Evolutionary conservation across 768 basidiomycete genomes (phyloP).

Genomic region (Crepidotus variabilis): DNA sequence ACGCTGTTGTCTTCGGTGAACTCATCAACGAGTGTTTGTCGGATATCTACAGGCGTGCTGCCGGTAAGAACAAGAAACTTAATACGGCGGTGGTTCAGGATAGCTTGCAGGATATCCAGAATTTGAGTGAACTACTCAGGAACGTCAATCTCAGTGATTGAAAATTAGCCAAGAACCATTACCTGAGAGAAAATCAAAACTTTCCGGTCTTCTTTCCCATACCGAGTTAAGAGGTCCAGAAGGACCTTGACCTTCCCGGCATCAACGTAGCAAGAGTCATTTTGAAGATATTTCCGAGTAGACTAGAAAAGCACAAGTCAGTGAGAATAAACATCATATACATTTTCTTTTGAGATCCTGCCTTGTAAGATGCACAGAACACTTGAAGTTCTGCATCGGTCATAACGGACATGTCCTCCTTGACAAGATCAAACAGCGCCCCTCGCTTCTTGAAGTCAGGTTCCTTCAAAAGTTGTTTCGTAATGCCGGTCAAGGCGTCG

Average conservation of each 20-base stretch:
- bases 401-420: conserved; percentile 98
- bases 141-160: neutral
- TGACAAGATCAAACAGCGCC: conserved; percentile 78
- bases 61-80: conserved; percentile 87
- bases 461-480: conserved; percentile 84
- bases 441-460: conserved; percentile 86
- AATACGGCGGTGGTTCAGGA: conserved; percentile 68
- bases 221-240: conserved; percentile 64
- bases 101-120: conserved; percentile 84
- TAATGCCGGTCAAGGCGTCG: conserved; percentile 64
- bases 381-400: conserved; percentile 93
- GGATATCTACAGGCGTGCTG: conserved; percentile 88
- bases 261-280: conserved; percentile 72
- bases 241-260: conserved; percentile 85
- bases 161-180: neutral
- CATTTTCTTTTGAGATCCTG: conserved; percentile 26
- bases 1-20: conserved; percentile 89
- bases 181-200: conserved; percentile 95
- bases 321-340: neutral
- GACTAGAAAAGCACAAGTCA: conserved; percentile 37
- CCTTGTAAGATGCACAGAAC: conserved; percentile 86
- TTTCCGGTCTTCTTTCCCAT: conserved; percentile 67
- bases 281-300: conserved; percentile 69
- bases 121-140: conserved; percentile 84
- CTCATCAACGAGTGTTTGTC: conserved; percentile 92